These are phyloP conservation scores for Raphanus hybrid DNA, from an alignment of 441 rosid genomes.

Conservation along the genomic window DNA sequence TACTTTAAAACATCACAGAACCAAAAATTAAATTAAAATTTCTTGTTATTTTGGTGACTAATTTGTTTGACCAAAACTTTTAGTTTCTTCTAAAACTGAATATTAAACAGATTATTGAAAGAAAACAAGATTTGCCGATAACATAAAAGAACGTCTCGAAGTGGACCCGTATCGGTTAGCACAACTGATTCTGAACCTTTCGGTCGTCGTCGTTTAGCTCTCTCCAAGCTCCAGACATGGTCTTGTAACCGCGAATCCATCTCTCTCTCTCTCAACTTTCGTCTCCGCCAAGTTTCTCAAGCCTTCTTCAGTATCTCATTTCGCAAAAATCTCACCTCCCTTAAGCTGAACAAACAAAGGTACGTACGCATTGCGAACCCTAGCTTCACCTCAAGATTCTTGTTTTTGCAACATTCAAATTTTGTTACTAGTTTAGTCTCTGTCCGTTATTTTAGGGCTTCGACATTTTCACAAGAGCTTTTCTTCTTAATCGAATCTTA, in stretches of 20 bases:
- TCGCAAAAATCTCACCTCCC: not conserved
- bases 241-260: conserved; percentile 17
- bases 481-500: no score
- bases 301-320: not conserved
- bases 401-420: no score
- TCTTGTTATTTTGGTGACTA: no score
- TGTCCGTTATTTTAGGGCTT: no score
- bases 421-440: no score
- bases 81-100: not conserved
- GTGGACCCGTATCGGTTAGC: conserved; percentile 34
- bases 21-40: no score
- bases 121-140: not conserved
- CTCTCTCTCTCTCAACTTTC: conserved; percentile 1
- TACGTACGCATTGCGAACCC: conserved; percentile 41
- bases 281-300: not conserved
- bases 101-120: not conserved
- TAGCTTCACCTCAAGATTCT: not conserved
- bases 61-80: not conserved
- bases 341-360: conserved; percentile 28
- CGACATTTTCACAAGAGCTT: no score
- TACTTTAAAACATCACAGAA: no score
- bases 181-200: conserved; percentile 40
- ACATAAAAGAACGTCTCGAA: conserved; percentile 6
- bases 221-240: conserved; percentile 34
- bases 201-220: conserved; percentile 22